Conservation (phyloP, 306 rosid species). For the Prunus persica region DNA sequence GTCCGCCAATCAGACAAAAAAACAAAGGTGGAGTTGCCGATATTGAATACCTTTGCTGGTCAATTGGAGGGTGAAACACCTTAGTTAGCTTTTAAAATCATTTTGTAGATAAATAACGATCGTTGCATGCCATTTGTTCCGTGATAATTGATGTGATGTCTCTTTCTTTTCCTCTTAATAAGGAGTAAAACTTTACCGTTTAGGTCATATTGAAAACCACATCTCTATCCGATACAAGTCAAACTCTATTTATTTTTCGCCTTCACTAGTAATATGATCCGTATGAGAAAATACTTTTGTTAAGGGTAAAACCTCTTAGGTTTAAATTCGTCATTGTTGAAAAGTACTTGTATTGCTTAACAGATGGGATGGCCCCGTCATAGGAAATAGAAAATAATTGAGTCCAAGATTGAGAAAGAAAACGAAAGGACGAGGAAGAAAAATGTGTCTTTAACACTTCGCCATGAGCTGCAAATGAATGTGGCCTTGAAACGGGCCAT, state of each 20-base stretch:
- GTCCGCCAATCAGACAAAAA: neutral
- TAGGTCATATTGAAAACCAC: too few relatives aligned
- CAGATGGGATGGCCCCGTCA: neutral
- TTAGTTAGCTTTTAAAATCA: neutral
- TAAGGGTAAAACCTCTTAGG: too few relatives aligned
- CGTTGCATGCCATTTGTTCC: too few relatives aligned
- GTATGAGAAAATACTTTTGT: too few relatives aligned
- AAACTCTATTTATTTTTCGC: too few relatives aligned
- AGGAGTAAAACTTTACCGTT: too few relatives aligned
- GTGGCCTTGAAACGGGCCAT: conserved; percentile 5
- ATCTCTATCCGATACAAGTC: too few relatives aligned
- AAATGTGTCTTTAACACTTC: neutral
- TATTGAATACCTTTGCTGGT: neutral
- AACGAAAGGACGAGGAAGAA: neutral
- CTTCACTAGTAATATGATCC: too few relatives aligned
- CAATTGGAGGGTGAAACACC: neutral
- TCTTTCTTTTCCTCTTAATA: too few relatives aligned
- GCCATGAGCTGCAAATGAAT: neutral
- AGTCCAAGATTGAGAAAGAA: neutral
- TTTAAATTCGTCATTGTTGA: too few relatives aligned
- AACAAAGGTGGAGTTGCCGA: neutral
- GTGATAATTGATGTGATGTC: too few relatives aligned
- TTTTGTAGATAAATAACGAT: too few relatives aligned
- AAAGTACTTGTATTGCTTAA: neutral
- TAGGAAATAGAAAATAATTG: neutral